Evolutionary conservation across 2,329 filamentous ascomycete genomes (phyloP), one percentile per base, ranked within the genome.

Genomic region (Ascochyta pisi): DNA sequence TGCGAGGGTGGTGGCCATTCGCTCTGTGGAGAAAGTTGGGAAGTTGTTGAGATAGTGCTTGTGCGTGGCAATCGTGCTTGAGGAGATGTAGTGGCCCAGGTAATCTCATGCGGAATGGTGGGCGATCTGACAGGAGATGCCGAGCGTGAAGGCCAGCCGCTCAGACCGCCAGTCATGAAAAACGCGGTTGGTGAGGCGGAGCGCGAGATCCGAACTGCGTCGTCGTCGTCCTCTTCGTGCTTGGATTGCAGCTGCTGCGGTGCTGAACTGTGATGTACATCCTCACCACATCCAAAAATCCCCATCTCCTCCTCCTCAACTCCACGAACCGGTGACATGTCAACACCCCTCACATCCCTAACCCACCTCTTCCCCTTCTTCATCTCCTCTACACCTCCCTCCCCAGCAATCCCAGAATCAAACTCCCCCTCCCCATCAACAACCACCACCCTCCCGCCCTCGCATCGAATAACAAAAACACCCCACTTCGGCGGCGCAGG

Each of bases 341-440:
- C 15, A 8, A 34, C 22, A 7, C 29, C 16, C 6, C 41, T 23
- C n/a, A 6, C 41, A 7, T 9, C 37, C 38, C 15, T 42, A 10
- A 57, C 42, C 42, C 42, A 45, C 29, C 42, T 23, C 22, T 26
- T 35, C 61, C n/a, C 51, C 37, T 22, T 7, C 13, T 29, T 6
- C 9, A 16, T 16, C 16, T 16, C 23, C 29, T 23, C 29, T 13
- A 44, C 40, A 33, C 45, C 50, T 34, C 44, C 40, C 22, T 13
- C 8, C 66, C 68, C 45, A 45, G 33, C 42, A 38, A 22, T 19
- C 8, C 68, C 68, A 24, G 67, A 69, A 44, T 73, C 70, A 49
- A 61, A 70, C 39, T 67, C 68, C 0, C 64, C 68, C 12, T 66
- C 57, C 9, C 50, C 37, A 29, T 67, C 70, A n/a, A 73, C 60